phyloP scores from a whole-genome alignment of 176 grass and related monocot species.

The Triticum timopheevii region DNA sequence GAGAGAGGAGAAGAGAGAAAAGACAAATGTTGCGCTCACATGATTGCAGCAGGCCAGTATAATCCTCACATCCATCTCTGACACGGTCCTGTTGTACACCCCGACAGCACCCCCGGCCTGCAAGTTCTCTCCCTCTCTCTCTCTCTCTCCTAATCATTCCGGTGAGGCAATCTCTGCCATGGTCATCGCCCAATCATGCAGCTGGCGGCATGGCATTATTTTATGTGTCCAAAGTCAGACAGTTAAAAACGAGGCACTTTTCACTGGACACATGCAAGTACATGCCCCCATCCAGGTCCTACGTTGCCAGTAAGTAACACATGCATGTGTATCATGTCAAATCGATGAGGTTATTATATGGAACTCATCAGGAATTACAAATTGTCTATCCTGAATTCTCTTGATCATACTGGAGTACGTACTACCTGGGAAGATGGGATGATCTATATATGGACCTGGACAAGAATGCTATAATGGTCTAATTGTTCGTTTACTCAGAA shows the following conservation, averaged over 20 bases:
- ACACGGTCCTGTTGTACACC: slow-evolving; percentile 23
- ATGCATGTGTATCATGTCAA: neutral
- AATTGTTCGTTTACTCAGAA: slow-evolving; percentile 36
- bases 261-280: slow-evolving; percentile 31
- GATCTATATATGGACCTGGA: slow-evolving; percentile 26
- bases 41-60: slow-evolving; percentile 11
- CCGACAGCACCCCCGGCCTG: slow-evolving; percentile 42
- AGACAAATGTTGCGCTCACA: slow-evolving; percentile 57
- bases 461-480: slow-evolving; percentile 26
- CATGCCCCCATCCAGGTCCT: neutral
- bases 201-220: slow-evolving; percentile 51
- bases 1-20: neutral
- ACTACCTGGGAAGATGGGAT: neutral
- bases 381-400: slow-evolving; percentile 30
- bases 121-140: slow-evolving; percentile 34
- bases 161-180: slow-evolving; percentile 43
- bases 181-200: slow-evolving; percentile 58
- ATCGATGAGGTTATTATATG: slow-evolving; percentile 37
- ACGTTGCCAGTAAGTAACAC: neutral
- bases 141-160: slow-evolving; percentile 35
- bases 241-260: slow-evolving; percentile 33
- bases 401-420: neutral
- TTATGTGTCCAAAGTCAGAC: slow-evolving; percentile 51
- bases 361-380: slow-evolving; percentile 42
- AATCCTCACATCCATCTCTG: slow-evolving; percentile 34